Evolutionary conservation across 1,284 basidiomycete species (phyloP).

Genomic region (Moniliella sp.): DNA sequence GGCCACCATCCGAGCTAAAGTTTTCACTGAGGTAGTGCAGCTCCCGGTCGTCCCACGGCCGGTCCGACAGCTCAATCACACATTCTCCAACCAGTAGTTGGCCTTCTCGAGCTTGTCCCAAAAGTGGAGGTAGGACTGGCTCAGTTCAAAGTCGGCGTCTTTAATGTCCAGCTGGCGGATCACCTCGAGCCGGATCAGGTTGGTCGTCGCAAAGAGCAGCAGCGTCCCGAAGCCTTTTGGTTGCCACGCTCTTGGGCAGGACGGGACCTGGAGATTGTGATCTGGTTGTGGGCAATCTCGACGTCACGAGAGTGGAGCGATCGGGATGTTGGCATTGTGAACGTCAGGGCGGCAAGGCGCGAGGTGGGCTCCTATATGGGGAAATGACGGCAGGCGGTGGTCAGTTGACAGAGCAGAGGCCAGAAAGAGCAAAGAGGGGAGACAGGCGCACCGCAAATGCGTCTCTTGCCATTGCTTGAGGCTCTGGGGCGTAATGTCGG

Average conservation of each 20-base stretch:
- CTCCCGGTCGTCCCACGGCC: slow-evolving; percentile 59
- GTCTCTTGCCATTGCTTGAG: slow-evolving; percentile 9
- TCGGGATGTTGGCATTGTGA: slow-evolving; percentile 53
- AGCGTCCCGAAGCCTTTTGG: slow-evolving; percentile 44
- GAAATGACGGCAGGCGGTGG: no score
- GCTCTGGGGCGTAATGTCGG: slow-evolving; percentile 3
- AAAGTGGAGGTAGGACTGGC: slow-evolving; percentile 46
- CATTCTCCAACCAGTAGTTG: slow-evolving; percentile 76
- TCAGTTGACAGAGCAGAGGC: no score
- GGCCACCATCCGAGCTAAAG: slow-evolving; percentile 72
- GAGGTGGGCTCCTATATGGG: slow-evolving; percentile 45
- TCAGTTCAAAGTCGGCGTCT: slow-evolving; percentile 60
- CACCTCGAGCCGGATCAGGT: slow-evolving; percentile 59
- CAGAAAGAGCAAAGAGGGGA: no score
- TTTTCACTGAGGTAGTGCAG: slow-evolving; percentile 53
- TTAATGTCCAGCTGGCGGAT: slow-evolving; percentile 59
- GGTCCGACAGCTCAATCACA: slow-evolving; percentile 60
- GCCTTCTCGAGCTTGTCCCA: slow-evolving; percentile 85
- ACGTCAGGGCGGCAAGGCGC: slow-evolving; percentile 55
- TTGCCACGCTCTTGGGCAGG: slow-evolving; percentile 52
- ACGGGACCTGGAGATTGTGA: slow-evolving; percentile 63
- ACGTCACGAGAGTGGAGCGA: slow-evolving; percentile 49
- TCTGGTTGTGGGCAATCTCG: slow-evolving; percentile 47
- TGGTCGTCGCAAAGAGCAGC: slow-evolving; percentile 35
- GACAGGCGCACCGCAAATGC: slow-evolving; percentile 7